Percentiles rank a stretch among this genome's conserved stretches.
These are phyloP conservation scores for Coemansia sp. DNA, from an alignment of 192 early-diverging fungal species.

Conservation along the genomic window DNA sequence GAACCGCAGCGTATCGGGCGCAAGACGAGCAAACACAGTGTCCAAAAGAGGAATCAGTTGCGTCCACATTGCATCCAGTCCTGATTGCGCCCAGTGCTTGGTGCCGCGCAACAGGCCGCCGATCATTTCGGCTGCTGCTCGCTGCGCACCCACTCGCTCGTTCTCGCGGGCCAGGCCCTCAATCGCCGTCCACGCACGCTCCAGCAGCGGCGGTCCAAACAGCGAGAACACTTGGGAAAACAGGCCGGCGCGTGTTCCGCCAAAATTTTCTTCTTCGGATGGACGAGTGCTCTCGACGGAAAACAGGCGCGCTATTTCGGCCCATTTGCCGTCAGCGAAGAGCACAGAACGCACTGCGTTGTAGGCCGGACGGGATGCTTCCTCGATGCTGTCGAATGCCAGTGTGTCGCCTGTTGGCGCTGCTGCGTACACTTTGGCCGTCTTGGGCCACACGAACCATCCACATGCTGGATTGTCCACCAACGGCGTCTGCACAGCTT, in stretches of 20 bases:
- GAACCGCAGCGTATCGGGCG: conserved; percentile 70
- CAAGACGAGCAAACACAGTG: conserved; percentile 60
- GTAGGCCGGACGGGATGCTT: conserved; percentile 56
- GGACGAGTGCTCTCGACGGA: conserved; percentile 65
- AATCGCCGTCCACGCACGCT: conserved; percentile 57
- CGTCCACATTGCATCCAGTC: conserved; percentile 61
- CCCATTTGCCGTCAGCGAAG: conserved; percentile 65
- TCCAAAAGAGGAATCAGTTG: conserved; percentile 65
- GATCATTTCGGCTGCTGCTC: conserved; percentile 76
- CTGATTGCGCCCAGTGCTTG: conserved; percentile 74
- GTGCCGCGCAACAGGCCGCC: conserved; percentile 80
- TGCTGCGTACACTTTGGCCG: conserved; percentile 55
- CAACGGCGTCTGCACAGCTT: conserved; percentile 6
- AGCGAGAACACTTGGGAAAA: conserved; percentile 70
- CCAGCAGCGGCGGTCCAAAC: conserved; percentile 62
- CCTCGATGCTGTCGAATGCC: conserved; percentile 58
- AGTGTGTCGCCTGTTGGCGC: conserved; percentile 28
- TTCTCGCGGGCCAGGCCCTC: conserved; percentile 48
- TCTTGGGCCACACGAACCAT: conserved; percentile 79
- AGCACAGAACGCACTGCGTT: conserved; percentile 57
- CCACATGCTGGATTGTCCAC: conserved; percentile 62
- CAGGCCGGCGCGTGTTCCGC: conserved; percentile 56
- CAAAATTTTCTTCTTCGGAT: conserved; percentile 67
- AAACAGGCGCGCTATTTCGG: conserved; percentile 57
- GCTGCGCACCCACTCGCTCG: conserved; percentile 75